Conservation (phyloP, 2,329 filamentous ascomycete genomes). For the Bipolaris victoriae region DNA sequence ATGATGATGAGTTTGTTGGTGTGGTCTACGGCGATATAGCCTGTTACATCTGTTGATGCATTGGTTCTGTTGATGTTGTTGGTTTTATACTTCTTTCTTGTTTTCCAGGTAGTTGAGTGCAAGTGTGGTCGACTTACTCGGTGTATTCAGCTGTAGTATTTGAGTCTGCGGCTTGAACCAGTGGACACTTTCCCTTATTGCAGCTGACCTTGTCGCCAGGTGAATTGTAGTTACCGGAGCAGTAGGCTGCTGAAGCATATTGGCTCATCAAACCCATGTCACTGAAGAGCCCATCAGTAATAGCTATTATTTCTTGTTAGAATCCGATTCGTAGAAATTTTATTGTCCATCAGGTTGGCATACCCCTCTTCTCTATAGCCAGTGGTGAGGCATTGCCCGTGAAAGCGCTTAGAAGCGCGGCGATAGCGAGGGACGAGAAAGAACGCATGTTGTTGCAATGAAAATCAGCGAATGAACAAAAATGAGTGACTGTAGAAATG, state of each 20-base stretch:
- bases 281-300: constrained; percentile 27
- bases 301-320: constrained; percentile 16
- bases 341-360: too few species aligned
- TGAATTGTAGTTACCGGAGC: constrained; percentile 54
- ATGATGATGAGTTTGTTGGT: constrained; percentile 62
- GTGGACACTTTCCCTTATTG: constrained; percentile 55
- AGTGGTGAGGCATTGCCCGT: constrained; percentile 29
- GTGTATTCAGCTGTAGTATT: constrained; percentile 54
- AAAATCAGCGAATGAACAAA: constrained; percentile 10
- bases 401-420: constrained; percentile 15
- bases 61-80: constrained; percentile 15
- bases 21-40: constrained; percentile 54
- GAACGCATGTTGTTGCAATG: constrained; percentile 15
- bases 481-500: constrained; percentile 3
- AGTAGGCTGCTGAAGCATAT: constrained; percentile 62
- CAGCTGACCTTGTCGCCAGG: constrained; percentile 53
- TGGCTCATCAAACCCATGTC: constrained; percentile 47
- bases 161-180: constrained; percentile 55
- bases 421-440: constrained; percentile 21
- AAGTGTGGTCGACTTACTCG: constrained; percentile 14
- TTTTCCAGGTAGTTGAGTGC: too few species aligned
- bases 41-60: constrained; percentile 52
- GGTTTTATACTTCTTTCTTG: background rate
- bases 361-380: constrained; percentile 23
- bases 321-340: background rate